Base-by-base conservation (phyloP, 179 eudicot genomes). In the Beta lomatogona region DNA sequence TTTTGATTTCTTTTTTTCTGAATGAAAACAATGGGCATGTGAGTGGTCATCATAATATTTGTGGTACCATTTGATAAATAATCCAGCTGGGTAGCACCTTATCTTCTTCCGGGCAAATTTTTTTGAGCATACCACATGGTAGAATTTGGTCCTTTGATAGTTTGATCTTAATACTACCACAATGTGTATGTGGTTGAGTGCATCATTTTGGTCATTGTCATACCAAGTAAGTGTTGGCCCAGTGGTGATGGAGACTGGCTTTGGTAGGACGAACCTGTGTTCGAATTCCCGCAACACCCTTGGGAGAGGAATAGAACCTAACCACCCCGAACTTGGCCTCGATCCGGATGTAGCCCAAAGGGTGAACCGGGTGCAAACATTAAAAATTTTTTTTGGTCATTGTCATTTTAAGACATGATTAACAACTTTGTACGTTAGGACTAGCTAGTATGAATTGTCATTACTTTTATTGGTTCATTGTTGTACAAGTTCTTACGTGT, bases 41-140 rank as follows among this genome's bases (percentile, higher is more conserved):
- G 86, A 58, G 71, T 19, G 73, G 86, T 81, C 83, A 76, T 61
- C 64, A 77, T 66, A 59, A 73, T 79, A 8, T 54, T 66, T 78
- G 73, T 73, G 84, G 71, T 71, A 71, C 83, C 80, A 76, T 71
- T 15, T 71, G 36, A 31, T 19, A 25, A 59, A 4, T 78, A 59
- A 4, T 78, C 79, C 82, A 85, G 84, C 82, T 85, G 82, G 55
- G 77, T 74, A 81, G 44, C 72, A 77, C 81, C 84, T 84, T 81
- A 81, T 81, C 79, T 57, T 81, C 79, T 57, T 77, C 76, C 84
- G 63, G 72, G 82, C 82, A 72, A 84, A 9, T 19, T 41, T 9
- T 48, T 61, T 21, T 36, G 16, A 61, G 59, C 31, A 18, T 46
- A 71, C 28, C 18, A 73, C 50, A 66, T 52, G 19, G 22, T 60